Conservation (phyloP, 805 yeast genomes). For the Wickerhamomyces hampshirensis region DNA sequence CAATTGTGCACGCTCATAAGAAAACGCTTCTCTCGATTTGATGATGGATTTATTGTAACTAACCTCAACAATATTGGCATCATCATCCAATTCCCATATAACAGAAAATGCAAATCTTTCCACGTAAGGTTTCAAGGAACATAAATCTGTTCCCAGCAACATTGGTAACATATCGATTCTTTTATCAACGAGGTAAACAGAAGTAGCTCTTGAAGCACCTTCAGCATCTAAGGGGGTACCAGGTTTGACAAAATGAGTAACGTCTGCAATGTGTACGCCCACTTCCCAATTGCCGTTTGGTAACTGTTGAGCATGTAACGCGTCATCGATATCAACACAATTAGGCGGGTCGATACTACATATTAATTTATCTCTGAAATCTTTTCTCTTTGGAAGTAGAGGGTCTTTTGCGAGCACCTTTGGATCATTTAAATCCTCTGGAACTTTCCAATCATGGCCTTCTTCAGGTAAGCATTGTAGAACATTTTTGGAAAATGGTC, state of each 20-base stretch:
- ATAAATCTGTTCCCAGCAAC: constrained; percentile 89
- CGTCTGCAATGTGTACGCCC: constrained; percentile 99
- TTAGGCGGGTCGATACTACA: constrained; percentile 98
- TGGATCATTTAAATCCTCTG: constrained; percentile 51
- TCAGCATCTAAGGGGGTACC: constrained; percentile 89
- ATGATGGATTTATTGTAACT: constrained; percentile 84
- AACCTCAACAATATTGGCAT: constrained; percentile 79
- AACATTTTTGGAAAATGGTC: constrained; percentile 92
- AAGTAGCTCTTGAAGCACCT: constrained; percentile 96
- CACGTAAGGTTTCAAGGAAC: constrained; percentile 92
- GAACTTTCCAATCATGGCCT: constrained; percentile 92
- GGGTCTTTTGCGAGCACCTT: constrained; percentile 48
- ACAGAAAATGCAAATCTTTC: constrained; percentile 96
- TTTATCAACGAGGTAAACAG: constrained; percentile 94
- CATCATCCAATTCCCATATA: constrained; percentile 86
- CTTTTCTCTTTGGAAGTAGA: constrained; percentile 57
- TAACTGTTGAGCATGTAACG: constrained; percentile 77
- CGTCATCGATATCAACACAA: constrained; percentile 98
- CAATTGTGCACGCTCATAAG: constrained; percentile 88
- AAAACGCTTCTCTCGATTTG: constrained; percentile 87
- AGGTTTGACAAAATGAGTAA: constrained; percentile 93
- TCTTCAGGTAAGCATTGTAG: constrained; percentile 88
- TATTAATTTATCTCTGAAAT: constrained; percentile 80
- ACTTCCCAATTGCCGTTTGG: constrained; percentile 95
- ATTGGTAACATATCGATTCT: constrained; percentile 98